Evolutionary conservation across 169 alveolate species (phyloP).

Genomic region (Theileria annulata): DNA sequence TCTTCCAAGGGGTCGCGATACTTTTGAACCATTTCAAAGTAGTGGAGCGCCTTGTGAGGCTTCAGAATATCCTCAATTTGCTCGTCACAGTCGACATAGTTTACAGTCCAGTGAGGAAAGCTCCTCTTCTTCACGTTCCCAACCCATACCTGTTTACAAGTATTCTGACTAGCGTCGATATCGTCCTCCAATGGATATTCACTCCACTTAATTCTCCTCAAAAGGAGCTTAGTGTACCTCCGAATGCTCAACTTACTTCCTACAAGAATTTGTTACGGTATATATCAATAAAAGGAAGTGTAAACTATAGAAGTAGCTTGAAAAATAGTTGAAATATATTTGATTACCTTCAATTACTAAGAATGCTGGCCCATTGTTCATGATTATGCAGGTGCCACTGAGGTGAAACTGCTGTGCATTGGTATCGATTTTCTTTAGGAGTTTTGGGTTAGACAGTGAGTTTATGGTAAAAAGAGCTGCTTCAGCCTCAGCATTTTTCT

Average conservation of each 20-base stretch:
- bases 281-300: neutral
- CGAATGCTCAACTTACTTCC: constrained; percentile 60
- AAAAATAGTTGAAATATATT: neutral
- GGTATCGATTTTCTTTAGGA: constrained; percentile 78
- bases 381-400: constrained; percentile 85
- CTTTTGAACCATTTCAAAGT: constrained; percentile 66
- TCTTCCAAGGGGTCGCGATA: constrained; percentile 65
- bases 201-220: constrained; percentile 66
- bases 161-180: neutral
- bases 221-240: constrained; percentile 62
- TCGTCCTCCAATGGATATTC: constrained; percentile 40
- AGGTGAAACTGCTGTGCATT: constrained; percentile 89
- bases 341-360: constrained; percentile 70
- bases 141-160: constrained; percentile 77
- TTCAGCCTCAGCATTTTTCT: constrained; percentile 65
- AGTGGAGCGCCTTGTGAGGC: constrained; percentile 61
- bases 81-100: constrained; percentile 60
- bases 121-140: constrained; percentile 75
- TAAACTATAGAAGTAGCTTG: neutral
- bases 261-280: neutral
- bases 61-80: constrained; percentile 49
- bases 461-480: constrained; percentile 72
- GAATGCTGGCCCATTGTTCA: constrained; percentile 67
- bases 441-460: constrained; percentile 66
- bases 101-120: constrained; percentile 74